Base-by-base conservation (phyloP, 2,329 filamentous ascomycete species). In the Xylariaceae sp. region DNA sequence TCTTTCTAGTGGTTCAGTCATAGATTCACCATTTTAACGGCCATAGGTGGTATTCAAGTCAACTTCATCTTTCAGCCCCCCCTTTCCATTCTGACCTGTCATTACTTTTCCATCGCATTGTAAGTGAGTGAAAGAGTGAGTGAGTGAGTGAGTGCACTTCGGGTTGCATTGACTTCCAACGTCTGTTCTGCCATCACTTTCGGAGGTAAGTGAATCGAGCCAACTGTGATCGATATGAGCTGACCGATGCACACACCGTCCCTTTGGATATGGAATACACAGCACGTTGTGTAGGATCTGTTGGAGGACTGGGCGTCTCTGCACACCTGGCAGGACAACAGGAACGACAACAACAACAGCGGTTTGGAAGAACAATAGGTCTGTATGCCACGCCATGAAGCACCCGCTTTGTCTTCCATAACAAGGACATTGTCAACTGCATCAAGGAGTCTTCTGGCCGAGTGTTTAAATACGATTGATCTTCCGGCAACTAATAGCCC, bases 21-120 rank as follows among this genome's bases (percentile, higher is more conserved):
- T 66, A 66, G 64, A 66, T 65, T 65, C 63, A 64, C 58, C 61
- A 57, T 62, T 62, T 30, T 56, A 61, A 64, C 51, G 63, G 56
- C 61, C 58, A 64, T 55, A 57, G 61, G 63, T 61, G 61, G 57
- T 61, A 60, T 64, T 64, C 61, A 62, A 59, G 53, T 49, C 58
- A 56, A 57, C 51, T 59, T 59, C 23, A 41, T 58, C 9, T 60
- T 45, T 55, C 51, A 30, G n/a, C 45, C 54, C 49, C 49, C 30
- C 52, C 53, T 41, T n/a, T 7, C 11, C n/a, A 5, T 11, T 48
- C 41, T 53, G 51, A 18, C 30, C 9, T n/a, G 11, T 58, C 15
- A 44, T 39, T 15, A n/a, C 44, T 34, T 23, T 10, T 37, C 39
- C 15, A 30, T 30, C 23, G 23, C 9, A 51, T 51, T 51, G 30